Conservation (phyloP, 139 green algal species). For the Raphidocelis subcapitata region DNA sequence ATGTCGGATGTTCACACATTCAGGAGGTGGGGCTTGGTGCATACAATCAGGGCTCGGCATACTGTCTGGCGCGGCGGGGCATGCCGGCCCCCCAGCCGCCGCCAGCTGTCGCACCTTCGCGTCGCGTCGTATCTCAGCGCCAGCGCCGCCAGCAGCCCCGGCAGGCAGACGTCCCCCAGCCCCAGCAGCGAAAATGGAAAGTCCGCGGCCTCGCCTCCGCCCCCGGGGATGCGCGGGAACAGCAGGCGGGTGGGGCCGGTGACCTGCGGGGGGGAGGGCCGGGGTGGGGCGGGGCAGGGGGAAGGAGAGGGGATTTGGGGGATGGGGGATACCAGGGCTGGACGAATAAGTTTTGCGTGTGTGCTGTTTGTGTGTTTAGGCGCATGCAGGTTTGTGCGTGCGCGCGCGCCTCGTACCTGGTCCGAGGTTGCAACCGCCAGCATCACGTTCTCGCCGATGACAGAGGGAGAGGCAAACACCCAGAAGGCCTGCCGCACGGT, state of each 20-base stretch:
- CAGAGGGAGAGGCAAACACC: slow-evolving; percentile 80
- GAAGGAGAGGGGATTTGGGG: slow-evolving; percentile 84
- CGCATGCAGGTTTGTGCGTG: too few species aligned
- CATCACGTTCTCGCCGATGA: slow-evolving; percentile 89
- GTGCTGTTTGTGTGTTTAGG: too few species aligned
- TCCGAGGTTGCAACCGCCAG: slow-evolving; percentile 68
- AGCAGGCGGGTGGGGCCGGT: slow-evolving; percentile 77
- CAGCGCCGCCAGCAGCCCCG: slow-evolving; percentile 76
- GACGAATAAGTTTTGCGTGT: too few species aligned
- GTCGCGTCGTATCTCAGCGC: slow-evolving; percentile 77
- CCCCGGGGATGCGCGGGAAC: slow-evolving; percentile 65
- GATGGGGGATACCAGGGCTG: too few species aligned
- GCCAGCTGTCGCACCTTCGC: slow-evolving; percentile 37
- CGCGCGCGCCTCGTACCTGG: too few species aligned
- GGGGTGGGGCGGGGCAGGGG: slow-evolving; percentile 58
- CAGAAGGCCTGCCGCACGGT: too few species aligned
- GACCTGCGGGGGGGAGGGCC: too few species aligned
- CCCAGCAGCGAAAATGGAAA: slow-evolving; percentile 87
- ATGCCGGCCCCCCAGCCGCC: slow-evolving; percentile 33
- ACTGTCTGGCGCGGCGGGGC: too few species aligned
- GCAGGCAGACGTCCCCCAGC: slow-evolving; percentile 89
- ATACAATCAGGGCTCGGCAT: too few species aligned
- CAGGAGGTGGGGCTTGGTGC: too few species aligned
- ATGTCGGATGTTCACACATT: too few species aligned
- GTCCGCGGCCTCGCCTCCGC: slow-evolving; percentile 40